Evolutionary conservation across 768 basidiomycete genomes (phyloP), one percentile per base, ranked within the genome.

Genomic region (Thelephora ganbajun): DNA sequence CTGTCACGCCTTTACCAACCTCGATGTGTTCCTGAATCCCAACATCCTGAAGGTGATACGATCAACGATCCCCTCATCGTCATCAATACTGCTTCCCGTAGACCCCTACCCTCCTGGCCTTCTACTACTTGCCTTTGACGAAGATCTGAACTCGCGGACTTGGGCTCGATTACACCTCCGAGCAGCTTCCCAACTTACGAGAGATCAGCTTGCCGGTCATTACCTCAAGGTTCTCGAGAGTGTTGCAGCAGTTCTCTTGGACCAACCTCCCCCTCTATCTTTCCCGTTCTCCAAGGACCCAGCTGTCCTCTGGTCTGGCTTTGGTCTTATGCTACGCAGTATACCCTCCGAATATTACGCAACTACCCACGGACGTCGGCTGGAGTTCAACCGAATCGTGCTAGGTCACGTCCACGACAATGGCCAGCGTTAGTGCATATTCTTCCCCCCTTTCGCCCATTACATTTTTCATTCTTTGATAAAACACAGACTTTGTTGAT

Each of bases 1-100:
- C 5, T 82, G 80, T 56, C 79, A 79, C 49, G 72, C 79, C 50
- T 57, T 86, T 47, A 74, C 73, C 18, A 84, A 81, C 60, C 66
- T 78, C 57, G 62, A 63, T 16, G 64, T 84, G 47, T 70, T 84
- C 43, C 68, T 66, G 36, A 71, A 81, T 51, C 52, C 68, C 1
- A 61, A 64, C 33, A 62, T 89, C 43, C 57, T 71, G 48, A 51
- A 59, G 6, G 54, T 73, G 33, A 55, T 80, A 30, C 60, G 66
- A 39, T 48, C 57, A 51, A 59, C n/a, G 51, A 54, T 14, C 39
- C 54, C 13, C 56, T 77, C 36, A 49, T 56, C 37, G 63, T 54
- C 13, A 85, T 83, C 81, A 79, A 82, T 23, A 61, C 60, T 5
- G 22, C 39, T 41, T n/a, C 39, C 39, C 22, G 39, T 41, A 41